phyloP scores from a whole-genome alignment of 352 stramenopile species.

The Globisporangium cylindrosporum region DNA sequence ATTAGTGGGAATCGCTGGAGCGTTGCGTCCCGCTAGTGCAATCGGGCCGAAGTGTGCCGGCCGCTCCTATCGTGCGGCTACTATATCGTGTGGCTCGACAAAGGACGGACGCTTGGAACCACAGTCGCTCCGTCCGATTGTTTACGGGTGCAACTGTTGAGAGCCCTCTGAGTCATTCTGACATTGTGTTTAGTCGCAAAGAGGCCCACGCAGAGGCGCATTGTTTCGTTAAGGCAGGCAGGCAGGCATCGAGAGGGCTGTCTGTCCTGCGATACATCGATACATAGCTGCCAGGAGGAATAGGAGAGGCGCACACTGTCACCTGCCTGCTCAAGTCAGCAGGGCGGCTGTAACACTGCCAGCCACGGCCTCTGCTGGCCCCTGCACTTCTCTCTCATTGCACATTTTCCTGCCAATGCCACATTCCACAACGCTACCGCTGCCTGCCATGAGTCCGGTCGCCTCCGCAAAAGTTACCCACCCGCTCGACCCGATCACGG shows the following conservation, averaged over 20 bases:
- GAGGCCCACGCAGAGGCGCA: neutral
- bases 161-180: neutral
- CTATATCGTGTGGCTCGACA: neutral
- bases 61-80: too few species aligned
- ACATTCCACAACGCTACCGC: neutral
- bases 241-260: neutral
- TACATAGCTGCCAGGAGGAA: neutral
- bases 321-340: neutral
- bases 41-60: neutral
- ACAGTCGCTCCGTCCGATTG: neutral
- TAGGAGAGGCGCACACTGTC: neutral
- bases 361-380: too few species aligned
- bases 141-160: neutral
- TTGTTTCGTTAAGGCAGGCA: too few species aligned
- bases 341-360: neutral
- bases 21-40: neutral
- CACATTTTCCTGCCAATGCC: constrained; percentile 5
- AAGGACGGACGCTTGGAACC: neutral
- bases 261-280: neutral
- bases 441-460: neutral
- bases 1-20: neutral
- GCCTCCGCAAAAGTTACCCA: constrained; percentile 19
- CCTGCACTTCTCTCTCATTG: constrained; percentile 12
- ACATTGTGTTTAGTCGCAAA: neutral
- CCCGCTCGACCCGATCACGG: constrained; percentile 45